phyloP scores from a whole-genome alignment of 306 rosid genomes.

The Quercus mongolica region DNA sequence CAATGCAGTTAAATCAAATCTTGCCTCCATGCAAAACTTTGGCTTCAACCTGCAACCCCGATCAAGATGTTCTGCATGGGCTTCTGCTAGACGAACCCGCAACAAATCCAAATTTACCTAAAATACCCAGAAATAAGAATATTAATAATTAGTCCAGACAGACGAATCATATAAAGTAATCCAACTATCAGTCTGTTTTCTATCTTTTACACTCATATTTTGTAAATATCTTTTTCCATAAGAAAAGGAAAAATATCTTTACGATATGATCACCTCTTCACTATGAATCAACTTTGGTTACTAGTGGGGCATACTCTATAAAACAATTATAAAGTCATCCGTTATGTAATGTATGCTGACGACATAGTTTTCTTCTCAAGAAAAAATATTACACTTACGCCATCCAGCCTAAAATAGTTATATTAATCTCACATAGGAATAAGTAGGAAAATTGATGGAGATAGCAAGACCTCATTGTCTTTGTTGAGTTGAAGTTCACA shows the following conservation, averaged over 20 bases:
- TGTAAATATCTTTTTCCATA: too few relatives aligned
- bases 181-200: too few relatives aligned
- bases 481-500: constrained; percentile 66
- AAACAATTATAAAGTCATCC: neutral
- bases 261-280: too few relatives aligned
- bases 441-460: neutral
- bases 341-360: too few relatives aligned
- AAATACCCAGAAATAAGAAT: neutral
- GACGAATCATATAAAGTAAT: neutral
- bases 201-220: too few relatives aligned
- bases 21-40: constrained; percentile 53
- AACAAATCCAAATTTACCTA: constrained; percentile 69
- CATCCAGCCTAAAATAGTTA: neutral
- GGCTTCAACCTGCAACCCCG: constrained; percentile 71
- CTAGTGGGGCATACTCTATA: neutral
- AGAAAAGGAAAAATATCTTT: too few relatives aligned
- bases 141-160: neutral
- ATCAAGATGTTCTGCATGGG: constrained; percentile 64
- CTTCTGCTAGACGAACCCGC: constrained; percentile 66
- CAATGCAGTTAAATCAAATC: constrained; percentile 71
- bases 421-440: neutral
- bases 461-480: constrained; percentile 56
- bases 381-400: neutral
- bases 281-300: too few relatives aligned
- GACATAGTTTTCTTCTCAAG: too few relatives aligned